These are phyloP conservation scores for Waltergamsia citrina DNA, from an alignment of 2,329 filamentous ascomycete species.

Conservation along the genomic window DNA sequence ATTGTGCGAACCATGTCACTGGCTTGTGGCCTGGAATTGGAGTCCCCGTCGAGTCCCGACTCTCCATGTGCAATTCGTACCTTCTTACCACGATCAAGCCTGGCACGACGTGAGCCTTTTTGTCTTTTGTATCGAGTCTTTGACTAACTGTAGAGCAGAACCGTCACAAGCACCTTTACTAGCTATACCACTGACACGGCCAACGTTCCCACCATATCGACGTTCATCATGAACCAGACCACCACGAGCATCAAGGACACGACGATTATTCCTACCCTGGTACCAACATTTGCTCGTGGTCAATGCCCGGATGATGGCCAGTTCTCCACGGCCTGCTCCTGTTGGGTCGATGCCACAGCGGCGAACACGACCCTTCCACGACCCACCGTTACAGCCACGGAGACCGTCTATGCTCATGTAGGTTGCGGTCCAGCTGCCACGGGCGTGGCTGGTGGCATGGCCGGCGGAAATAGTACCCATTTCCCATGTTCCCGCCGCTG, in stretches of 20 bases:
- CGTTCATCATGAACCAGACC: conserved; percentile 1
- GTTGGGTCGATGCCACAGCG: conserved; percentile 8
- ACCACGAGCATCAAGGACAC: not conserved
- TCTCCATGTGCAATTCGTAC: conserved; percentile 8
- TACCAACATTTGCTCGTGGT: conserved; percentile 6
- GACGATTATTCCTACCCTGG: conserved; percentile 3
- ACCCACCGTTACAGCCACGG: conserved; percentile 8
- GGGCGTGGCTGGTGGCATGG: conserved; percentile 2
- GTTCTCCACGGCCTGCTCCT: conserved; percentile 10
- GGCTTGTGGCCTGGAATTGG: conserved; percentile 6
- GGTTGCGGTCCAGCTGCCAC: conserved; percentile 8
- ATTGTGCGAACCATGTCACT: conserved; percentile 10
- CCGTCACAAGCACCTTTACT: conserved; percentile 8
- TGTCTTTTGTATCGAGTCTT: too few species aligned
- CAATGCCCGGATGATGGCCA: conserved; percentile 7
- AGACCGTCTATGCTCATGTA: conserved; percentile 6
- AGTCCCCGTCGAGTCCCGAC: conserved; percentile 7
- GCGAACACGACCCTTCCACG: conserved; percentile 7
- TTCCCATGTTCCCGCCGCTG: conserved; percentile 9
- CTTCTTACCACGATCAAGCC: conserved; percentile 8
- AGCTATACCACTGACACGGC: conserved; percentile 5
- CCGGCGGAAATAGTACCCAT: conserved; percentile 3
- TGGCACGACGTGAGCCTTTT: conserved; percentile 7
- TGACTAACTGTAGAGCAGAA: conserved; percentile 3
- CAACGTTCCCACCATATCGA: not conserved